A percentile compares a stretch with the other conserved stretches of the same genome.
These are phyloP conservation scores for Dimocarpus longan DNA, from an alignment of 345 rosid species.

Conservation along the genomic window DNA sequence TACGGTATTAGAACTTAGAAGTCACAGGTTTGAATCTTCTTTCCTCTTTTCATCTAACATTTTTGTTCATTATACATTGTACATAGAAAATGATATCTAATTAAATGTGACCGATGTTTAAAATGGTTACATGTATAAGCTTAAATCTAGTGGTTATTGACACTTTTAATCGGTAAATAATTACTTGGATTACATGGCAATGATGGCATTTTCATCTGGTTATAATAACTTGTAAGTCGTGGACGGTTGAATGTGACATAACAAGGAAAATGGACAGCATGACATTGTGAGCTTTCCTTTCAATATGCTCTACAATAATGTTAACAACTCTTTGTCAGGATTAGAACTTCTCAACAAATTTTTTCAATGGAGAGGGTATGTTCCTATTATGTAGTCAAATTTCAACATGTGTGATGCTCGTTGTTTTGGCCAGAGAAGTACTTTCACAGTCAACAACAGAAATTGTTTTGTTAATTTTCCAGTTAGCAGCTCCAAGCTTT, in stretches of 20 bases:
- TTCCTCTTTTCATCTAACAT: too few relatives aligned
- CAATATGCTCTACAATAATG: constrained; percentile 27
- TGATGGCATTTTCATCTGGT: neutral
- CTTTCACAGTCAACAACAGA: neutral
- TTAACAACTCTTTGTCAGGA: constrained; percentile 31
- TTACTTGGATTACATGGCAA: neutral
- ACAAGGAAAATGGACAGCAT: constrained; percentile 14
- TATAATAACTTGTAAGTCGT: neutral
- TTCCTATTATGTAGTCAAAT: constrained; percentile 20
- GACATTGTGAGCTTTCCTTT: constrained; percentile 5
- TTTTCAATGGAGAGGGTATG: constrained; percentile 27
- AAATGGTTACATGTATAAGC: too few relatives aligned
- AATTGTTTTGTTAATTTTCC: too few relatives aligned
- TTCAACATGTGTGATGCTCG: neutral
- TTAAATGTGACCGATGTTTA: too few relatives aligned
- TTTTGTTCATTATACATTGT: too few relatives aligned
- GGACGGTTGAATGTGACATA: constrained; percentile 31
- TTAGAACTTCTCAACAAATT: constrained; percentile 9
- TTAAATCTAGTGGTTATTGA: too few relatives aligned
- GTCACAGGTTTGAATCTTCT: too few relatives aligned
- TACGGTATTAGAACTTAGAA: too few relatives aligned
- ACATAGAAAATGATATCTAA: too few relatives aligned
- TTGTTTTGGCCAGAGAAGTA: neutral
- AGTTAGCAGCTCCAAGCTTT: too few relatives aligned
- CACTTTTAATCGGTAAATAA: too few relatives aligned